Base-by-base conservation (phyloP, 352 stramenopile species). In the Globisporangium abappressorium region DNA sequence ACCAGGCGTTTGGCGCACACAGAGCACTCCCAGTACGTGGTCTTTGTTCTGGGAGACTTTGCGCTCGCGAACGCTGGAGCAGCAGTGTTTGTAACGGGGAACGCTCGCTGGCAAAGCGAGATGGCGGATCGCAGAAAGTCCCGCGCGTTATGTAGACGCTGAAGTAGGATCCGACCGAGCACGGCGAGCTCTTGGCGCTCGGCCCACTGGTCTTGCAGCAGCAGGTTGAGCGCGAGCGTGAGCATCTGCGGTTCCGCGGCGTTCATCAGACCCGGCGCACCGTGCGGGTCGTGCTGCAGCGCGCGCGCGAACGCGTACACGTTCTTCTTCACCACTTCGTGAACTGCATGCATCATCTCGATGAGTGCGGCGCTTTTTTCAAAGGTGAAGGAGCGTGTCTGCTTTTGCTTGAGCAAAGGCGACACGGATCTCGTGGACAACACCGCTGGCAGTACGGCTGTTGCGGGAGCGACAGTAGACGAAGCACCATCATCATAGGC, bases 21-120 rank as follows among this genome's bases (percentile, higher is more conserved):
- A 4, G 65, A 57, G 2, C 65, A 70, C 46, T 64, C 57, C 65
- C 65, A 70, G 51, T 70, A 70, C 38, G 38, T 62, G 6, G 26
- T 12, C n/a, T 47, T 47, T 46, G 0, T 2, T 14, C 24, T 15
- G 11, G 28, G 18, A 26, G 54, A 59, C 1, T 20, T 47, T 14
- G 6, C 38, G 20, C 38, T 47, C 38, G 3, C 12, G 26, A 36
- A 22, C 24, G 15, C 20, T 43, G 20, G 14, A 43, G 14, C 47
- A 51, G n/a, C 24, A 62, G 34, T 14, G 28, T 5, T 43, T 43
- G 30, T 8, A 8, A 34, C 18, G 4, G 53, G 18, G 12, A 28
- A n/a, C 24, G 53, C 18, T 24, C 26, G 20, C 30, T 63, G 20
- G 9, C 65, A 66, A 9, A 70, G 51, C 28, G 65, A 70, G 24